Conservation (phyloP, 139 green algal genomes). For the Microglena sp. region DNA sequence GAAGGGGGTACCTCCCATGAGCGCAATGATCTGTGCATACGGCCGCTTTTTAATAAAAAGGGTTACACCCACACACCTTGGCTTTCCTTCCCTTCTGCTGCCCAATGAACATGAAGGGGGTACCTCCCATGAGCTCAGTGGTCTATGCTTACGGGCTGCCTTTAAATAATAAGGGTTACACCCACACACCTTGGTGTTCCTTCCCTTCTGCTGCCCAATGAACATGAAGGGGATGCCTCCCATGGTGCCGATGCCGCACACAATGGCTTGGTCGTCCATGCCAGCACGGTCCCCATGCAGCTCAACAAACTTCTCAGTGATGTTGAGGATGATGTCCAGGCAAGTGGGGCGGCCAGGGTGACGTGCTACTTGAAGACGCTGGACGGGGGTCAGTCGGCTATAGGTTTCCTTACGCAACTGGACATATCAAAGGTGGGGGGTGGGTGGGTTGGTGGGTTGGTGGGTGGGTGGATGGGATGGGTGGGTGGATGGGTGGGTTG, state of each 20-base stretch:
- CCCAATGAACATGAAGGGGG: conserved; percentile 93
- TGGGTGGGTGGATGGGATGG: too few species aligned
- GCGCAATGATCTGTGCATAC: not conserved
- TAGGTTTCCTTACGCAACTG: conserved; percentile 91
- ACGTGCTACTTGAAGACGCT: conserved; percentile 86
- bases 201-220: conserved; percentile 93
- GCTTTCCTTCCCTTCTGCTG: conserved; percentile 96
- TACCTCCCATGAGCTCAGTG: conserved; percentile 31
- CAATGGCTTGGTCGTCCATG: conserved; percentile 86
- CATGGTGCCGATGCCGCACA: conserved; percentile 85
- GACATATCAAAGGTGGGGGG: too few species aligned
- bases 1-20: conserved; percentile 70
- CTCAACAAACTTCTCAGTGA: conserved; percentile 91
- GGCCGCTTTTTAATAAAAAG: not conserved
- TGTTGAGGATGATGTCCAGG: conserved; percentile 94
- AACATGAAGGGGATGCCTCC: conserved; percentile 91
- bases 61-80: conserved; percentile 78
- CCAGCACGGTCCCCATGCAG: conserved; percentile 87
- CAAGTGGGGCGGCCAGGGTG: conserved; percentile 92
- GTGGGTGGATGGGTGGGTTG: too few species aligned
- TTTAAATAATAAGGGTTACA: not conserved
- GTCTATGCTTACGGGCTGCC: not conserved
- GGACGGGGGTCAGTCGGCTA: conserved; percentile 75
- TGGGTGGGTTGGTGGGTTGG: too few species aligned
- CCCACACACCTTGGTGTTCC: conserved; percentile 97